Percentiles rank a stretch among this genome's conserved stretches.
phyloP scores from a whole-genome alignment of 306 rosid genomes.

The Prunus mume region DNA sequence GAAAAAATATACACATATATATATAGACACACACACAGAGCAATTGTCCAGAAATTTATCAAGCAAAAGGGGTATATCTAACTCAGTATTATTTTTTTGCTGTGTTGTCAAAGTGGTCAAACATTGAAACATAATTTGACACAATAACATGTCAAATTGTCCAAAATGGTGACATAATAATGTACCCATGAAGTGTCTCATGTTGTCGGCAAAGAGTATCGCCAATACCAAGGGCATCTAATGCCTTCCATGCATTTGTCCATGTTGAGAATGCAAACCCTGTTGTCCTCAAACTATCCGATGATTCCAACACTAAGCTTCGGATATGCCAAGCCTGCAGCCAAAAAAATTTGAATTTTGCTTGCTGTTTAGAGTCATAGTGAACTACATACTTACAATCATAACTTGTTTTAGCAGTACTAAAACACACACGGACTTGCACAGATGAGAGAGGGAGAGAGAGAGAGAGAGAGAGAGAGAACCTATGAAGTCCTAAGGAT shows the following conservation, averaged over 20 bases:
- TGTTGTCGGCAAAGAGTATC: slow-evolving; percentile 51
- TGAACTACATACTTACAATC: too few species aligned
- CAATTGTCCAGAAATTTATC: not conserved
- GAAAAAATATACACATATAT: too few species aligned
- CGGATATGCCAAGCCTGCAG: slow-evolving; percentile 43
- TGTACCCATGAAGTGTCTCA: slow-evolving; percentile 41
- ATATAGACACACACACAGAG: not conserved
- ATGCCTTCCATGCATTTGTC: slow-evolving; percentile 79
- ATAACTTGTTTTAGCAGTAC: too few species aligned
- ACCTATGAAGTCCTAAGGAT: too few species aligned
- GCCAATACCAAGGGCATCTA: slow-evolving; percentile 65
- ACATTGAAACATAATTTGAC: not conserved
- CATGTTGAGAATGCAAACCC: slow-evolving; percentile 62
- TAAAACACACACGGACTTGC: too few species aligned
- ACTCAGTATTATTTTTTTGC: not conserved
- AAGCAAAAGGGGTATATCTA: too few species aligned
- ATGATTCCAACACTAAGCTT: slow-evolving; percentile 73
- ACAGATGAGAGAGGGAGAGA: too few species aligned
- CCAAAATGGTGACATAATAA: too few species aligned
- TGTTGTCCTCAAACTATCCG: slow-evolving; percentile 46
- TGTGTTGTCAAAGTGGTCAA: not conserved
- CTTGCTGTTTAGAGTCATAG: too few species aligned
- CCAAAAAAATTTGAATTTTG: not conserved
- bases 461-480: too few species aligned
- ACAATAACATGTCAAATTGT: not conserved